phyloP scores from a whole-genome alignment of 2,329 filamentous ascomycete genomes.

The Rutstroemia sp. region DNA sequence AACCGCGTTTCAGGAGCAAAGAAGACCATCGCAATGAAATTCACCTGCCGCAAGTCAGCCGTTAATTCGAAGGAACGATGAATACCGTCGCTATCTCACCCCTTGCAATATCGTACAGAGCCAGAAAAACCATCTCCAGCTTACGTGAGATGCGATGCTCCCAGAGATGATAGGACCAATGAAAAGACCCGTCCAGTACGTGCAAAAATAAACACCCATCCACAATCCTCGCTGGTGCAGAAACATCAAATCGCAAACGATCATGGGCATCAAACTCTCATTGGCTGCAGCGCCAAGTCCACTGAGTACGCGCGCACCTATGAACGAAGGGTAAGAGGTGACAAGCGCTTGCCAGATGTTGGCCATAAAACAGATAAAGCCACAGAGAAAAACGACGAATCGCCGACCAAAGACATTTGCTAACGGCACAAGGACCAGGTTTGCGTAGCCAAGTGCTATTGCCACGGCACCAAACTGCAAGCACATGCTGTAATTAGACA shows the following conservation, averaged over 20 bases:
- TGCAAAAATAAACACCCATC: conserved; percentile 13
- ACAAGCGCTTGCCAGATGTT: conserved; percentile 6
- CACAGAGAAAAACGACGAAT: neutral
- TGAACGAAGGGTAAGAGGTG: conserved; percentile 6
- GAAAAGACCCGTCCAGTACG: neutral
- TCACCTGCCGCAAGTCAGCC: neutral
- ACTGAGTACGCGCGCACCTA: conserved; percentile 11
- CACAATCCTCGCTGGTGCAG: conserved; percentile 14
- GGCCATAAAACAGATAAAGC: neutral
- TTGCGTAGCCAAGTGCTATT: neutral
- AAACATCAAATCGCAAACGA: conserved; percentile 14
- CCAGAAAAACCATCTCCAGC: conserved; percentile 19
- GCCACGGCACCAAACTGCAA: neutral
- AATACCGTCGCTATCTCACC: neutral
- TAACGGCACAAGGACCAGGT: neutral
- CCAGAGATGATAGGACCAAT: conserved; percentile 30
- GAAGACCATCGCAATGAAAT: neutral
- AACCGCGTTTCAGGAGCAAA: neutral
- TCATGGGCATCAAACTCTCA: conserved; percentile 22
- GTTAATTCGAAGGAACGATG: neutral
- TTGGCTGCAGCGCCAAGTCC: conserved; percentile 3
- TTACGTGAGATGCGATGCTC: conserved; percentile 26
- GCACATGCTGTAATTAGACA: conserved; percentile 4
- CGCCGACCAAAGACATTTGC: neutral
- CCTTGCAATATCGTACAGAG: conserved; percentile 10